A percentile compares a stretch with the other conserved stretches of the same genome.
Conservation (phyloP, 2,329 filamentous ascomycete genomes). For the Zymoseptoria brevis region DNA sequence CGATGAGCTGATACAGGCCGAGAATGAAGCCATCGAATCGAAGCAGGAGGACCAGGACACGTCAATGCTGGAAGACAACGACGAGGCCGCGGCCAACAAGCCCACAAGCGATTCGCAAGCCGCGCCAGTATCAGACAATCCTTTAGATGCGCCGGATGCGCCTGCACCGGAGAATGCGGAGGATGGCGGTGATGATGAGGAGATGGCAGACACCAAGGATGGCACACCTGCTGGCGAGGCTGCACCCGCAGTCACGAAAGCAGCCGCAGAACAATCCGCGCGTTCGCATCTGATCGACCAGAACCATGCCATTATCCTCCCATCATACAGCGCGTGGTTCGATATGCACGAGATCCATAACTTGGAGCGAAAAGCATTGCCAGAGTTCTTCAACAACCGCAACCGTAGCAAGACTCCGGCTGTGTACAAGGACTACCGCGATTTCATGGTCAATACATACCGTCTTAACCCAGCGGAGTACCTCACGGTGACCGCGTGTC, state of each 20-base stretch:
- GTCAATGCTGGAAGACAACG: conserved; percentile 27
- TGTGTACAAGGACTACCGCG: conserved; percentile 97
- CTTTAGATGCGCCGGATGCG: conserved; percentile 31
- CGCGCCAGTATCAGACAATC: conserved; percentile 31
- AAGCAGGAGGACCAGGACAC: conserved; percentile 26
- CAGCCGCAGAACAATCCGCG: conserved; percentile 73
- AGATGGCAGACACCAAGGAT: conserved; percentile 55
- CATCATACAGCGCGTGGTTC: conserved; percentile 98
- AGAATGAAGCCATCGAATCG: conserved; percentile 28
- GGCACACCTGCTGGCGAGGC: conserved; percentile 21
- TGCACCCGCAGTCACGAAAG: conserved; percentile 55
- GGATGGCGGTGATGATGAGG: conserved; percentile 26
- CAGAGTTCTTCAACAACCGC: conserved; percentile 96
- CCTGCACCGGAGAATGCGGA: conserved; percentile 29
- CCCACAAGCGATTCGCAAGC: conserved; percentile 12
- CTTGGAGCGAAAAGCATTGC: conserved; percentile 87
- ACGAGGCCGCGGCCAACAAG: conserved; percentile 14
- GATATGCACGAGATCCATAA: conserved; percentile 91
- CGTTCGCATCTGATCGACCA: conserved; percentile 88
- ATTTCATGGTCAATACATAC: conserved; percentile 99
- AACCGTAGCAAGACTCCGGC: conserved; percentile 97
- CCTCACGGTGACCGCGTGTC: conserved; percentile 90
- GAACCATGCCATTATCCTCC: conserved; percentile 90
- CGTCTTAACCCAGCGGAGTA: conserved; percentile 93
- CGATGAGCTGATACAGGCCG: conserved; percentile 29